phyloP scores from a whole-genome alignment of 2,329 filamentous ascomycete genomes.

The Trichophaea hybrida region DNA sequence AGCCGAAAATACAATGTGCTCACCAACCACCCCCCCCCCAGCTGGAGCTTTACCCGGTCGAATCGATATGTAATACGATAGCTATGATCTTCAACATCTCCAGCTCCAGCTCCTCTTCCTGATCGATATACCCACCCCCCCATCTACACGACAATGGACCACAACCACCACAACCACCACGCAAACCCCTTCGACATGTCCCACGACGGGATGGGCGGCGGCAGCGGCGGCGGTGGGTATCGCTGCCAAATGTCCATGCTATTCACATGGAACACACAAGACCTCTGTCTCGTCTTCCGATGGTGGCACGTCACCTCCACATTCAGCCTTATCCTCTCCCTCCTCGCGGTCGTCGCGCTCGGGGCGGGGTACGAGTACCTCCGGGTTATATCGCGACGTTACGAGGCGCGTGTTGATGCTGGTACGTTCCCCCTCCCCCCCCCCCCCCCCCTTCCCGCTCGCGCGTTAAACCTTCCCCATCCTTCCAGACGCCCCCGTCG shows the following conservation, averaged over 20 bases:
- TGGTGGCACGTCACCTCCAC: constrained; percentile 74
- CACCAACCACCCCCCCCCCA: too few relatives aligned
- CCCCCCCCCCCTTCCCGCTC: constrained; percentile 13
- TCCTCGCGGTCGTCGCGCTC: constrained; percentile 66
- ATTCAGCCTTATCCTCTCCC: constrained; percentile 61
- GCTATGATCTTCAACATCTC: too few relatives aligned
- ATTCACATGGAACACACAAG: constrained; percentile 86
- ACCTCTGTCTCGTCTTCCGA: constrained; percentile 85
- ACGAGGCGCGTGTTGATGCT: constrained; percentile 49
- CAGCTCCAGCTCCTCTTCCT: too few relatives aligned
- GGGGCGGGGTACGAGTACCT: constrained; percentile 88
- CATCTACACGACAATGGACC: constrained; percentile 12
- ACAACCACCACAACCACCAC: constrained; percentile 11
- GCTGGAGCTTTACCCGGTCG: too few relatives aligned
- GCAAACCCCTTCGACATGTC: constrained; percentile 9
- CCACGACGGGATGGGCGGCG: constrained; percentile 23
- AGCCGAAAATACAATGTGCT: too few relatives aligned
- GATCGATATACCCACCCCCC: background rate
- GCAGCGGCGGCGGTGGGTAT: constrained; percentile 17
- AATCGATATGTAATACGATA: too few relatives aligned
- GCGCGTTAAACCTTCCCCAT: background rate
- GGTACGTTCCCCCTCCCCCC: constrained; percentile 35
- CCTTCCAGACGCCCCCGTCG: constrained; percentile 13
- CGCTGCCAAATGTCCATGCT: constrained; percentile 39
- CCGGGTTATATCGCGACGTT: constrained; percentile 59